Evolutionary conservation across 306 rosid genomes (phyloP).

Genomic region (Quercus glauca): DNA sequence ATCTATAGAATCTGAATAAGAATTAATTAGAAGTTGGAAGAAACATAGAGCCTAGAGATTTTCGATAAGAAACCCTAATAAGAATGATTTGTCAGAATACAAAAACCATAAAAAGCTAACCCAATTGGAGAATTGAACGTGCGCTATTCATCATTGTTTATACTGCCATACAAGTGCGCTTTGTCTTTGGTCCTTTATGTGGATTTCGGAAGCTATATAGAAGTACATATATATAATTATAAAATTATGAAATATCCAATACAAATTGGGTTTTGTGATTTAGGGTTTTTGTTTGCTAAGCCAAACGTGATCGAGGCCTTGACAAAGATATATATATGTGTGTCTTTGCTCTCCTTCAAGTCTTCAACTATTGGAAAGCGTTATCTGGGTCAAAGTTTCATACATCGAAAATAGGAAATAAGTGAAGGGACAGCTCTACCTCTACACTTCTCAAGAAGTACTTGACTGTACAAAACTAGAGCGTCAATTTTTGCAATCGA

Average conservation of each 20-base stretch:
- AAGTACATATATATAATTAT: too few species aligned
- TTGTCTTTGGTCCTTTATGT: not conserved
- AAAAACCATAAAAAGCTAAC: not conserved
- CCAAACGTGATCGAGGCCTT: not conserved
- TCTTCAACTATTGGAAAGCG: not conserved
- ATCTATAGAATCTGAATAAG: not conserved
- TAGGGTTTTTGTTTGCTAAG: conserved; percentile 47
- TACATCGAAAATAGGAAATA: conserved; percentile 2
- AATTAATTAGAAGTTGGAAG: not conserved
- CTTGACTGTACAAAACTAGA: conserved; percentile 4
- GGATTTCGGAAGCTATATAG: not conserved
- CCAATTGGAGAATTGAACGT: not conserved
- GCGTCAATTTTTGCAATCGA: conserved; percentile 3
- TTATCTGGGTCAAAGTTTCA: conserved; percentile 44
- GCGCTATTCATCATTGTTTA: not conserved
- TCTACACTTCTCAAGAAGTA: conserved; percentile 31
- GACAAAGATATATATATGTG: not conserved
- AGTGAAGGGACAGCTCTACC: conserved; percentile 24
- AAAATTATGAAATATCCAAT: not conserved
- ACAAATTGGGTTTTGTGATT: conserved; percentile 29
- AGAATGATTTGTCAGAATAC: conserved; percentile 20
- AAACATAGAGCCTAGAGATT: not conserved
- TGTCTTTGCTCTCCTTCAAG: conserved; percentile 7
- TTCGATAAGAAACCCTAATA: conserved; percentile 27
- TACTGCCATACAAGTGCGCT: not conserved